Evolutionary conservation across 768 basidiomycete genomes (phyloP), one percentile per base, ranked within the genome.

Genomic region (Naganishia antarctica): DNA sequence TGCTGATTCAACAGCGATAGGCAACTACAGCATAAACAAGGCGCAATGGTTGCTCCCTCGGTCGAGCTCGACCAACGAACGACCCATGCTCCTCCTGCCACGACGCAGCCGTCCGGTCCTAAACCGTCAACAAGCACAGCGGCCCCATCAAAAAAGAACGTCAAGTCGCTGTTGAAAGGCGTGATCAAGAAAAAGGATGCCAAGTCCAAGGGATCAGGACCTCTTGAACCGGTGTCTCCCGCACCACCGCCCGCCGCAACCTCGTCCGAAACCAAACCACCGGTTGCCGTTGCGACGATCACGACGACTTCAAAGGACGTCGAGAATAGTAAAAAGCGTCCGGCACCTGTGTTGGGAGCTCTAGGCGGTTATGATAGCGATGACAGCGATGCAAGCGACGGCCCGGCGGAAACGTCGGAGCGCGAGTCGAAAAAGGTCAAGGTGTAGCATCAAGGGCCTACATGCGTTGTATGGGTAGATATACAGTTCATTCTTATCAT

Each of bases 91-190:
- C 45, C 53, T 5, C 49, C 61, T 16, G 49, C 65, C n/a, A 25
- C 65, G 31, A n/a, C 65, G 9, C 49, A n/a, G 43, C 48, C 53
- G 18, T n/a, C 61, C 11, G 66, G 46, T 29, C 23, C 44, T 63
- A 44, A 44, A 28, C 62, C 71, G 8, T 29, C 69, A 16, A 23
- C 29, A 3, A n/a, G 59, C 2, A 48, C 64, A 13, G 41, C 60
- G 11, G 49, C 63, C 34, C 15, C 66, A 40, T 29, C 70, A 25
- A 63, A 59, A 29, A 75, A 73, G 68, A 60, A 72, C 26, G 71
- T 77, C 40, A 75, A 75, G 62, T 68, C 66, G 5, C 61, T 77
- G 41, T 61, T 77, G 62, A 77, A 76, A 57, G 76, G 76, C 13
- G 68, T 75, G 8, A 74, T 77, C 29, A 74, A 73, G 69, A 77